Evolutionary conservation across 2,329 filamentous ascomycete genomes (phyloP), one percentile per base, ranked within the genome.

Genomic region (Elsinoe perseae): DNA sequence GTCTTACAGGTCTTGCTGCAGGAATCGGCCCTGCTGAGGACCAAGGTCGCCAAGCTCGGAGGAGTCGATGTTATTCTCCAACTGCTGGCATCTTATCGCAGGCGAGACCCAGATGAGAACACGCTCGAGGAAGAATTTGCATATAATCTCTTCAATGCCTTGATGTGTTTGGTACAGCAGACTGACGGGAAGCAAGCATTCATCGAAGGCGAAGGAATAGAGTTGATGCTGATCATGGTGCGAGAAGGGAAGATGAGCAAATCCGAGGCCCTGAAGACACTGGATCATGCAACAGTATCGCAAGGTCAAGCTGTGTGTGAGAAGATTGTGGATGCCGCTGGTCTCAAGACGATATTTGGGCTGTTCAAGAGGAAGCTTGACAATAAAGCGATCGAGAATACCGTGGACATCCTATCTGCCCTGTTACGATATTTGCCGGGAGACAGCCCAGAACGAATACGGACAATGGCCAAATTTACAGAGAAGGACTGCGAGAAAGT

Each of bases 401-500:
- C 97, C 0, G 76, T 97, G 5, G 85, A 87, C 7, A 86, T 97
- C 8, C 90, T 97, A 61, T 82, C 87, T 0, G 88, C 87, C 0
- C 79, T 98, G 68, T 77, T 98, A 1, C 84, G 90, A 21, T 78
- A 85, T 3, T 72, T 98, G 1, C 90, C 91, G 0, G 87, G 83
- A 14, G 82, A 89, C 28, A 90, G 88, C 1, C 77, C 88, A 0
- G 79, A 84, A 28, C 81, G 93, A 4, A 95, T 97, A 63, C 82
- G 93, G 3, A 81, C 86, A 0, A 78, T 97, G 3, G 92, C 91
- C 48, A 98, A 98, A 67, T 97, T 97, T 65, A 86, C 95, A 16
- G 93, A 98, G 70, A 95, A 89, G 67, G 84, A 95, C 61, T 95
- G 95, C 68, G 89, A 85, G 62, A 97, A 97, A 75, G 82, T 89